A percentile compares a stretch with the other conserved stretches of the same genome.
Conservation (phyloP, 2,329 filamentous ascomycete genomes). For the Colletotrichum chlorophyti region DNA sequence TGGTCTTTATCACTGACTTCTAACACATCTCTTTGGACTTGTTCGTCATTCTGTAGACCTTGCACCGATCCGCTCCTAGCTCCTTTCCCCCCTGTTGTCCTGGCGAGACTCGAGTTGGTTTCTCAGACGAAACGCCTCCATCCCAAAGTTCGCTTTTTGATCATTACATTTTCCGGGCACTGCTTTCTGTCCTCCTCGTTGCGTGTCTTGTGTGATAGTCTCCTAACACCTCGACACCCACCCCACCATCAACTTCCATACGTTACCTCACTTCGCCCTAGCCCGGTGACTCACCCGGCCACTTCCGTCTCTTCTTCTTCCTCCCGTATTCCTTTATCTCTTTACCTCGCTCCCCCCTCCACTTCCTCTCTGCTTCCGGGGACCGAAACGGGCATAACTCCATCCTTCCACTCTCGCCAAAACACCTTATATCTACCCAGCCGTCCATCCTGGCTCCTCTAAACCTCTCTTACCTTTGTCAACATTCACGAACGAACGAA, state of each 20-base stretch:
- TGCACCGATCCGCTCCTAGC: too few species aligned
- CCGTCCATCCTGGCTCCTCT: neutral
- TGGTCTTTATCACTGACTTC: too few species aligned
- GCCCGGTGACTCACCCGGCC: conserved; percentile 25
- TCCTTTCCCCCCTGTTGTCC: too few species aligned
- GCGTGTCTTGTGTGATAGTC: too few species aligned
- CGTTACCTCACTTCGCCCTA: neutral
- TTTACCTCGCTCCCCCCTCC: neutral
- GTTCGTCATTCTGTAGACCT: too few species aligned
- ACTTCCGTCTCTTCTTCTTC: conserved; percentile 1
- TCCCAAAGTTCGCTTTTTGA: too few species aligned
- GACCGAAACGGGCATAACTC: conserved; percentile 16
- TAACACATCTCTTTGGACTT: too few species aligned
- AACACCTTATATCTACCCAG: neutral
- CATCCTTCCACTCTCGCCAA: neutral
- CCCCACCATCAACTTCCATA: neutral
- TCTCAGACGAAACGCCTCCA: too few species aligned
- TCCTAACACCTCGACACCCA: neutral
- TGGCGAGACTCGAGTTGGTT: too few species aligned
- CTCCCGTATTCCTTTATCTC: neutral
- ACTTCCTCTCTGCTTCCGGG: neutral
- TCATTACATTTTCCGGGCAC: too few species aligned
- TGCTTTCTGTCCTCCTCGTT: too few species aligned
- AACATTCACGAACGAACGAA: too few species aligned
- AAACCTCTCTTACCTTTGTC: neutral